These are phyloP conservation scores for Lathyrus oleraceus DNA, from an alignment of 306 rosid species.

Conservation along the genomic window DNA sequence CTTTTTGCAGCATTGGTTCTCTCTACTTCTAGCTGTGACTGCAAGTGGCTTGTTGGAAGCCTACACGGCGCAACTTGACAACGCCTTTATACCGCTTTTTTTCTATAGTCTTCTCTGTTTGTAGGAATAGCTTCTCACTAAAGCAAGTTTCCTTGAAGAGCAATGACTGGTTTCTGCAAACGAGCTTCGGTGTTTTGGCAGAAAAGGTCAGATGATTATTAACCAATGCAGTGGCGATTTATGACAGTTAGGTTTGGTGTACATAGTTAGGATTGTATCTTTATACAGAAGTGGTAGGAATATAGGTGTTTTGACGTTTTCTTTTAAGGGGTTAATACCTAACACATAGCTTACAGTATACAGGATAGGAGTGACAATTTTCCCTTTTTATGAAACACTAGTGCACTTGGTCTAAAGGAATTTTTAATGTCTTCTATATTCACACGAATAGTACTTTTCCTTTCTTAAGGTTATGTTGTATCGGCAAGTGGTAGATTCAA, in stretches of 20 bases:
- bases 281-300: conserved; percentile 32
- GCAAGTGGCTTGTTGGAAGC: conserved; percentile 95
- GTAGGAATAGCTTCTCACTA: conserved; percentile 43
- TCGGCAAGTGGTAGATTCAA: not conserved
- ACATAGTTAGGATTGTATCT: conserved; percentile 34
- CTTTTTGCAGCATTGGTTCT: conserved; percentile 81
- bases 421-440: not conserved
- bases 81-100: conserved; percentile 87
- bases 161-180: conserved; percentile 9
- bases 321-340: conserved; percentile 8
- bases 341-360: not conserved
- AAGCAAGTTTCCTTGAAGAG: conserved; percentile 25
- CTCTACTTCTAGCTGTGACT: conserved; percentile 78
- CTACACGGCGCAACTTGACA: conserved; percentile 93
- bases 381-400: conserved; percentile 11
- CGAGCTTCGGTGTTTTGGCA: conserved; percentile 37
- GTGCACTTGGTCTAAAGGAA: not conserved
- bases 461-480: not conserved
- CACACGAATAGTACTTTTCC: not conserved
- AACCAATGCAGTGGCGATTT: conserved; percentile 29
- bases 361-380: conserved; percentile 27
- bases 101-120: conserved; percentile 92
- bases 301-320: conserved; percentile 11
- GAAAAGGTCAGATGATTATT: conserved; percentile 30
- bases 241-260: conserved; percentile 30